phyloP scores from a whole-genome alignment of 2,329 filamentous ascomycete genomes.

The Parastagonospora avenae region DNA sequence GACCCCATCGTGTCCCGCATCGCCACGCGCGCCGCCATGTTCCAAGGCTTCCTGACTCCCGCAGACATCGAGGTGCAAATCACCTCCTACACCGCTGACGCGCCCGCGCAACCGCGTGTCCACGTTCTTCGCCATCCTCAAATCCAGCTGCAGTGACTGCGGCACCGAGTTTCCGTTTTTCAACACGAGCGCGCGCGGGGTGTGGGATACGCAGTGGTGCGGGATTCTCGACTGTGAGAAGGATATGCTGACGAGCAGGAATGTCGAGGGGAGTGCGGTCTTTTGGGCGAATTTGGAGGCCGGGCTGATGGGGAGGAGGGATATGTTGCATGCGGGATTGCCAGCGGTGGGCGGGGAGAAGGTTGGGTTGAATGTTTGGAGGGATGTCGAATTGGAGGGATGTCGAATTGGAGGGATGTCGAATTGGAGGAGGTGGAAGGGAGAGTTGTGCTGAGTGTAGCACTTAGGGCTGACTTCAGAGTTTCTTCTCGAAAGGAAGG shows the following conservation, averaged over 20 bases:
- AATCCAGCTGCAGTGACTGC: background rate
- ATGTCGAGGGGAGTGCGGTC: constrained; percentile 60
- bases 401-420: too few relatives aligned
- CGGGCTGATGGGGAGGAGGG: constrained; percentile 41
- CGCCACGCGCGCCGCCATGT: constrained; percentile 25
- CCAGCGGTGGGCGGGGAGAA: constrained; percentile 61
- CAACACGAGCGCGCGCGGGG: background rate
- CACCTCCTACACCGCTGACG: constrained; percentile 24
- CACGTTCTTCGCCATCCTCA: constrained; percentile 23
- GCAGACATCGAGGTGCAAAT: constrained; percentile 24
- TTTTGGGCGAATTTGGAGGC: constrained; percentile 64
- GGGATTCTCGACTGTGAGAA: background rate
- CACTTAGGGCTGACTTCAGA: too few relatives aligned
- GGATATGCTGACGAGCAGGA: constrained; percentile 52
- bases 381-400: background rate
- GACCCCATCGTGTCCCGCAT: constrained; percentile 31
- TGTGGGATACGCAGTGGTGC: background rate
- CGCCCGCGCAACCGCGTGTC: constrained; percentile 27
- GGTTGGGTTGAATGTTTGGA: constrained; percentile 66
- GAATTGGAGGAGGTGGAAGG: too few relatives aligned
- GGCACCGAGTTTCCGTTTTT: background rate
- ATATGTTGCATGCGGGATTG: constrained; percentile 62
- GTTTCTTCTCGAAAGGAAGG: too few relatives aligned
- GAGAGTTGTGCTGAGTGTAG: too few relatives aligned
- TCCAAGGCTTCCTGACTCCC: constrained; percentile 21